These are phyloP conservation scores for Sporisorium scitamineum DNA, from an alignment of 1,284 basidiomycete species.

Conservation along the genomic window DNA sequence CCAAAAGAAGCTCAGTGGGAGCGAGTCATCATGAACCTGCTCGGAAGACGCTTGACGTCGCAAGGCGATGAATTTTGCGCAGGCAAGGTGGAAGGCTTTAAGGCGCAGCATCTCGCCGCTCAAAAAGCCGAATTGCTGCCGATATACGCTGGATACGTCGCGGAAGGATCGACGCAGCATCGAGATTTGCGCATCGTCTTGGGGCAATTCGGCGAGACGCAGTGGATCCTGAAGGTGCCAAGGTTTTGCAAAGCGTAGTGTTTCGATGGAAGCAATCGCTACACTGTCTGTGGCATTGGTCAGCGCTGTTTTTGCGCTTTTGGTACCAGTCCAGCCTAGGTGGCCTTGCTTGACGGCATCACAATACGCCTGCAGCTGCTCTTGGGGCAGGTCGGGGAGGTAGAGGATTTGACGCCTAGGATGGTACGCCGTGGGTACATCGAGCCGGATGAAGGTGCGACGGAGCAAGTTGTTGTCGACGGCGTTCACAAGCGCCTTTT, in stretches of 20 bases:
- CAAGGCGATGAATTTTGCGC: conserved; percentile 16
- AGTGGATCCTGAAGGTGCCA: conserved; percentile 27
- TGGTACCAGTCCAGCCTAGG: conserved; percentile 29
- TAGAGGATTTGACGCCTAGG: conserved; percentile 46
- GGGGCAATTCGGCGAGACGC: conserved; percentile 20
- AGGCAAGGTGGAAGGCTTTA: conserved; percentile 48
- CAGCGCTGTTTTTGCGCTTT: conserved; percentile 14
- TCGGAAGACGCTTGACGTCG: conserved; percentile 1
- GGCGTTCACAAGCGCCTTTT: conserved; percentile 29
- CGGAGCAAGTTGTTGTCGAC: conserved; percentile 35
- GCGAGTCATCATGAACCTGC: not conserved
- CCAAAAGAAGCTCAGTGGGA: conserved; percentile 55
- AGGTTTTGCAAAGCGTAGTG: conserved; percentile 16
- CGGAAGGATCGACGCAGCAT: conserved; percentile 34
- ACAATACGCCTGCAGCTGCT: conserved; percentile 34
- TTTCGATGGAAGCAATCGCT: conserved; percentile 15
- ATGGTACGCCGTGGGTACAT: conserved; percentile 8
- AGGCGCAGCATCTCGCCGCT: conserved; percentile 47
- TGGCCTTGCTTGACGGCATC: conserved; percentile 28
- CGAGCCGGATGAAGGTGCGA: conserved; percentile 39
- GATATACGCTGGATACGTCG: conserved; percentile 33
- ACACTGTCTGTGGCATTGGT: conserved; percentile 22
- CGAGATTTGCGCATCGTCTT: conserved; percentile 13
- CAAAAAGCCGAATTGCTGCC: conserved; percentile 50
- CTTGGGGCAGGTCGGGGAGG: conserved; percentile 26